Conservation (phyloP, 2,329 filamentous ascomycete species). For the Bipolaris victoriae region DNA sequence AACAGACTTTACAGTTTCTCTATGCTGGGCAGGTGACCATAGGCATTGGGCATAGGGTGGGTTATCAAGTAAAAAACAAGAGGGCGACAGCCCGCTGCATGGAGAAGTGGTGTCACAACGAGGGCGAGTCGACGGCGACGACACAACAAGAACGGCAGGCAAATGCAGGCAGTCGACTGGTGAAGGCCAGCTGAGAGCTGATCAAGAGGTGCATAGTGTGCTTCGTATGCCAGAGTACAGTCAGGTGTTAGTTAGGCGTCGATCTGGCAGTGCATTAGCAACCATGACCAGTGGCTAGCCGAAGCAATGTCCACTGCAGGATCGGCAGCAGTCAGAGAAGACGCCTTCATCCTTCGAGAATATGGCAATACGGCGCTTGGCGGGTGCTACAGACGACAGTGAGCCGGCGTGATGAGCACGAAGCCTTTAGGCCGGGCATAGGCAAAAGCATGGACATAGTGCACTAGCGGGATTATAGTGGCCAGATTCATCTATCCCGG, state of each 20-base stretch:
- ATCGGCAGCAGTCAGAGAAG: constrained; percentile 23
- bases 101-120: constrained; percentile 14
- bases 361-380: constrained; percentile 27
- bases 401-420: constrained; percentile 16
- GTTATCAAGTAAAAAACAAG: not conserved
- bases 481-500: constrained; percentile 37
- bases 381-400: constrained; percentile 25
- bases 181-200: constrained; percentile 16
- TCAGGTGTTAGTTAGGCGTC: constrained; percentile 34
- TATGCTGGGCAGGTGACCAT: not conserved
- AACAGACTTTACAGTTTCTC: not conserved
- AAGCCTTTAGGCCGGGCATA: constrained; percentile 40
- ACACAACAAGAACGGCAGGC: constrained; percentile 4
- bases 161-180: constrained; percentile 26
- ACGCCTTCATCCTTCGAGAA: constrained; percentile 37
- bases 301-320: constrained; percentile 22
- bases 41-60: constrained; percentile 1
- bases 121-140: constrained; percentile 11
- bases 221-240: constrained; percentile 26
- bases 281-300: constrained; percentile 20
- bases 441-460: constrained; percentile 19
- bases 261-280: constrained; percentile 33
- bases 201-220: constrained; percentile 24
- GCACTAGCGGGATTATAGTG: constrained; percentile 9
- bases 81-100: constrained; percentile 26